Conservation (phyloP, 345 rosid genomes). For the Camelina laxa region DNA sequence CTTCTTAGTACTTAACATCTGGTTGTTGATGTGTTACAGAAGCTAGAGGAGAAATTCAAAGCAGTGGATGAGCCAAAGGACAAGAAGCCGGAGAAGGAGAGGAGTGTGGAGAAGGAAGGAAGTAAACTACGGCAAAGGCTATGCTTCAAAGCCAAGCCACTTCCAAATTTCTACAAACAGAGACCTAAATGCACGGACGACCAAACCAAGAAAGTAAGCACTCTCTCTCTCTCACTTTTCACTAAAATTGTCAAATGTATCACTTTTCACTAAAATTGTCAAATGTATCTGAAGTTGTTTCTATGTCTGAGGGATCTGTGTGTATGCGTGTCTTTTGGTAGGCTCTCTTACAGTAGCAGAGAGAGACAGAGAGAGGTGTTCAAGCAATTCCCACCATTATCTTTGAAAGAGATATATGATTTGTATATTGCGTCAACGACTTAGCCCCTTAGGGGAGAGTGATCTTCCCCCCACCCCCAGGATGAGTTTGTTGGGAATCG, state of each 20-base stretch:
- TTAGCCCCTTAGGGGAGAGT: too few relatives aligned
- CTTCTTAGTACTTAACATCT: neutral
- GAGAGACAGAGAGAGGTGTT: too few relatives aligned
- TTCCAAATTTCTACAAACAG: conserved; percentile 83
- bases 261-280: neutral
- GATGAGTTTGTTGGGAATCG: too few relatives aligned
- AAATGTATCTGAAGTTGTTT: neutral
- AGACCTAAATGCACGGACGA: conserved; percentile 47
- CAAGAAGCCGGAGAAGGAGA: conserved; percentile 55
- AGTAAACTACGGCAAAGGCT: conserved; percentile 64
- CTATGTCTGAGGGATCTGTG: conserved; percentile 4
- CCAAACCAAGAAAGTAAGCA: conserved; percentile 59
- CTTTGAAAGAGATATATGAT: too few relatives aligned
- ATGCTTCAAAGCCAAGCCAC: conserved; percentile 94
- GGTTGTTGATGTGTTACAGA: conserved; percentile 44
- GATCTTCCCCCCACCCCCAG: too few relatives aligned
- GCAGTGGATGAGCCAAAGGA: conserved; percentile 50
- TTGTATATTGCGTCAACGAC: too few relatives aligned
- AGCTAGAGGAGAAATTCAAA: conserved; percentile 84
- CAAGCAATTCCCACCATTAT: too few relatives aligned
- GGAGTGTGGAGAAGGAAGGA: conserved; percentile 68
- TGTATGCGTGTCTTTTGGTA: conserved; percentile 18
- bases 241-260: neutral
- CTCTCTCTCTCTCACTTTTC: neutral
- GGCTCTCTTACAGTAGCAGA: conserved; percentile 37